Percentiles rank a stretch among this genome's conserved stretches.
Conservation (phyloP, 78 protist species). For the Acrasis kona region DNA sequence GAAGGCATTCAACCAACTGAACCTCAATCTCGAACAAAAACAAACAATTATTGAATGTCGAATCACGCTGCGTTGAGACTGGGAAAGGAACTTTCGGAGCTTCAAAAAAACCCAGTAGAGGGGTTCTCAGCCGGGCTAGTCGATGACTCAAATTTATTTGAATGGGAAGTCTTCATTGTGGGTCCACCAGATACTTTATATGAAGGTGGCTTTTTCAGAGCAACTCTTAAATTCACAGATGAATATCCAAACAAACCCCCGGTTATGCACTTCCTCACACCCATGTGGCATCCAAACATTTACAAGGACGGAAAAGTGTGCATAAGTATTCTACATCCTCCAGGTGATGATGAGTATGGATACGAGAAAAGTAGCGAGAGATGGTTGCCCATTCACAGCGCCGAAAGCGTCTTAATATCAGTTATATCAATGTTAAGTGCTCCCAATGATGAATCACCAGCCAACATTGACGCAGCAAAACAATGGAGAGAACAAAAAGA, state of each 20-base stretch:
- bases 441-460: slow-evolving; percentile 92
- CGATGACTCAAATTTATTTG: slow-evolving; percentile 76
- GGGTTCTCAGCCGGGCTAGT: slow-evolving; percentile 85
- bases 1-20: too few species aligned
- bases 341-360: slow-evolving; percentile 84
- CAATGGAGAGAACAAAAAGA: slow-evolving; percentile 49
- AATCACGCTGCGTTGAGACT: background rate
- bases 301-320: slow-evolving; percentile 83
- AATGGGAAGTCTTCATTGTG: slow-evolving; percentile 81
- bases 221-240: slow-evolving; percentile 54
- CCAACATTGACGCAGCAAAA: slow-evolving; percentile 93
- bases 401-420: slow-evolving; percentile 46
- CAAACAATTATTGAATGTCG: background rate
- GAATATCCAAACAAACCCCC: slow-evolving; percentile 84
- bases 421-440: slow-evolving; percentile 81
- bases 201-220: slow-evolving; percentile 82
- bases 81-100: slow-evolving; percentile 27
- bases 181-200: slow-evolving; percentile 81
- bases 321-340: slow-evolving; percentile 91
- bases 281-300: slow-evolving; percentile 80
- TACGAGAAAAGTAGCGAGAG: slow-evolving; percentile 83
- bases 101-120: slow-evolving; percentile 70
- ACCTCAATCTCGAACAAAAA: background rate
- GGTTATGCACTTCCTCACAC: slow-evolving; percentile 63
- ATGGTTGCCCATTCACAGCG: slow-evolving; percentile 86